These are phyloP conservation scores for Aspergillus incahuasiensis DNA, from an alignment of 495 filamentous ascomycete species.

Conservation along the genomic window DNA sequence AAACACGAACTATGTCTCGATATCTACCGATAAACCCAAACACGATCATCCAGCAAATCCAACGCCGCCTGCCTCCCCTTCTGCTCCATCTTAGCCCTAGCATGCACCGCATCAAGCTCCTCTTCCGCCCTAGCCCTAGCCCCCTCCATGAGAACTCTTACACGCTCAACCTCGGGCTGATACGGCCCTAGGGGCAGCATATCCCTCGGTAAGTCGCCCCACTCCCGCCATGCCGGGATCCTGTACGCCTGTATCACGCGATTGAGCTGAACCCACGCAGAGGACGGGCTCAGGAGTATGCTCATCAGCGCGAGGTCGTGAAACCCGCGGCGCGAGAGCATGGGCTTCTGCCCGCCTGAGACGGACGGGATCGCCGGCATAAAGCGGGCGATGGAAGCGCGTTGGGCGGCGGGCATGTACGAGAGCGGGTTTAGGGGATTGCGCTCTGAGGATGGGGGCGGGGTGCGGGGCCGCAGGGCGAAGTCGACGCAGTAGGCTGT, in stretches of 20 bases:
- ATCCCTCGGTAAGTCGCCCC: slow-evolving; percentile 4
- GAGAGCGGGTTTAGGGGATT: neutral
- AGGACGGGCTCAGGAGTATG: neutral
- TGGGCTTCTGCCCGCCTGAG: slow-evolving; percentile 7
- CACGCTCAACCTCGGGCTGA: slow-evolving; percentile 8
- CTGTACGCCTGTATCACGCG: neutral
- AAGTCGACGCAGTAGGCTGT: slow-evolving; percentile 9
- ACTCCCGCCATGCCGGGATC: neutral
- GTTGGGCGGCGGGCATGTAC: neutral
- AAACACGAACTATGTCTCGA: too few species aligned
- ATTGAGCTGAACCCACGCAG: neutral
- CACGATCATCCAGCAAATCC: slow-evolving; percentile 12
- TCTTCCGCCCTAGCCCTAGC: neutral
- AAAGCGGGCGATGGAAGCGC: neutral
- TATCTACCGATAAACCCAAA: slow-evolving; percentile 12
- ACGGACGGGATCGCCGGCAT: neutral
- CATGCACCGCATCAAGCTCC: slow-evolving; percentile 5
- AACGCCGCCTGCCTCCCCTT: slow-evolving; percentile 2
- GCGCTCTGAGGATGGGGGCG: neutral
- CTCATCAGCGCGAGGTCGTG: neutral
- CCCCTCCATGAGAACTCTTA: slow-evolving; percentile 3
- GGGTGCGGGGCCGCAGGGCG: slow-evolving; percentile 5
- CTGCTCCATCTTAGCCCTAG: neutral
- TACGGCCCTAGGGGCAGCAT: slow-evolving; percentile 6
- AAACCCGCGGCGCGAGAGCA: slow-evolving; percentile 1